Evolutionary conservation across 306 rosid species (phyloP).

Genomic region (Ochetophila trinervis): DNA sequence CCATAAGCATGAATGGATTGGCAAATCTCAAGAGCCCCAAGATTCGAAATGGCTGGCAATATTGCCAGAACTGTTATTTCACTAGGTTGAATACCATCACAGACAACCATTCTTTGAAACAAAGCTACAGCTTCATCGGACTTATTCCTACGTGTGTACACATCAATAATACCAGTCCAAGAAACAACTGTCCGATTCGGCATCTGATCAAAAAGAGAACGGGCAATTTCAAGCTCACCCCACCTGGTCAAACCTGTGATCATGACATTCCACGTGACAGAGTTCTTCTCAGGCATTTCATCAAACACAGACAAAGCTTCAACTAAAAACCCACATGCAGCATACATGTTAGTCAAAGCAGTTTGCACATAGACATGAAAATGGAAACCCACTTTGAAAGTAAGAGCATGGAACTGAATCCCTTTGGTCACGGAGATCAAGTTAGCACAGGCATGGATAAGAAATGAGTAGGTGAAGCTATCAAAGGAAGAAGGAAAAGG

Average conservation of each 20-base stretch:
- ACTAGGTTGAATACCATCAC: slow-evolving; percentile 46
- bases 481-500: slow-evolving; percentile 30
- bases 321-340: slow-evolving; percentile 38
- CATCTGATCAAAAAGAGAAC: slow-evolving; percentile 50
- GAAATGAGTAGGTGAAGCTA: slow-evolving; percentile 54
- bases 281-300: slow-evolving; percentile 48
- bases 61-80: slow-evolving; percentile 60
- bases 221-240: slow-evolving; percentile 54
- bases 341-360: slow-evolving; percentile 46
- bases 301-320: slow-evolving; percentile 48
- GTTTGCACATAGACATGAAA: slow-evolving; percentile 60
- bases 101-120: slow-evolving; percentile 52
- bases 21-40: slow-evolving; percentile 54
- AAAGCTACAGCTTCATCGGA: slow-evolving; percentile 45
- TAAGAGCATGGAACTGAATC: slow-evolving; percentile 52
- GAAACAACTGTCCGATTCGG: slow-evolving; percentile 55
- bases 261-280: slow-evolving; percentile 69
- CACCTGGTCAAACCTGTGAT: slow-evolving; percentile 53
- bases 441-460: slow-evolving; percentile 50
- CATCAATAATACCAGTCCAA: slow-evolving; percentile 71
- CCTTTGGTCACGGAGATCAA: slow-evolving; percentile 23
- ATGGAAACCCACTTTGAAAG: slow-evolving; percentile 57
- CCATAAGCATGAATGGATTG: slow-evolving; percentile 56
- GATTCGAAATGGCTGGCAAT: slow-evolving; percentile 53
- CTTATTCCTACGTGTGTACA: slow-evolving; percentile 41